Evolutionary conservation across 441 rosid species (phyloP).

Genomic region (Flueggea neowawraea): DNA sequence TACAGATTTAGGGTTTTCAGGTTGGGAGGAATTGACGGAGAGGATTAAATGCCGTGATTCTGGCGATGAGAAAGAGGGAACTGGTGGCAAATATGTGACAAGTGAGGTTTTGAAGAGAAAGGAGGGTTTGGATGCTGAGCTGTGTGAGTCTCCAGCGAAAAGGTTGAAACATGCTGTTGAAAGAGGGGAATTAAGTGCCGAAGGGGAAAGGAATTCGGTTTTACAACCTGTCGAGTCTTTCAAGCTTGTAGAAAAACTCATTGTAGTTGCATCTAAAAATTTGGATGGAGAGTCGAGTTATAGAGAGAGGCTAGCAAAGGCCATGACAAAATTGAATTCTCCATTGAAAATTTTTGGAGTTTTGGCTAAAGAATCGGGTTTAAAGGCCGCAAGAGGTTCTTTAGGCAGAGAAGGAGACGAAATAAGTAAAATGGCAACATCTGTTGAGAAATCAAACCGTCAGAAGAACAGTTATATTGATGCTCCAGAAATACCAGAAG

Average conservation of each 20-base stretch:
- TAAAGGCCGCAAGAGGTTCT: not conserved
- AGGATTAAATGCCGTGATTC: slow-evolving; percentile 2
- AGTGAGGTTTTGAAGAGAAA: slow-evolving; percentile 4
- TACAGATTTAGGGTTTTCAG: slow-evolving; percentile 29
- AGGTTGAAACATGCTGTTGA: slow-evolving; percentile 9
- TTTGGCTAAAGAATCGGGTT: not conserved
- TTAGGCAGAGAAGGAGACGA: not conserved
- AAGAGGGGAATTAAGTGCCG: not conserved
- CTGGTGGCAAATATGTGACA: slow-evolving; percentile 7
- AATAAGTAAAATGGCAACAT: not conserved
- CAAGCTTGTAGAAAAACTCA: not conserved
- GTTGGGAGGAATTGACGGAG: slow-evolving; percentile 23
- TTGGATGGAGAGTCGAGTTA: not conserved
- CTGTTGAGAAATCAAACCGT: slow-evolving; percentile 5
- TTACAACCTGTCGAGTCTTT: not conserved
- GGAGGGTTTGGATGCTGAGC: too few relatives aligned
- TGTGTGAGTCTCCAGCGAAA: slow-evolving; percentile 15
- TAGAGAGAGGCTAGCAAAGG: slow-evolving; percentile 5
- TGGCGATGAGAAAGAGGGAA: slow-evolving; percentile 3
- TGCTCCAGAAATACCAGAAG: not conserved
- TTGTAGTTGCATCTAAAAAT: not conserved
- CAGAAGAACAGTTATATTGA: not conserved
- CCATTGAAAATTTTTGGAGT: not conserved
- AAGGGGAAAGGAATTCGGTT: slow-evolving; percentile 1
- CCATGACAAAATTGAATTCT: slow-evolving; percentile 6